Evolutionary conservation across 495 filamentous ascomycete species (phyloP), one percentile per base, ranked within the genome.

Genomic region (Terfezia claveryi): DNA sequence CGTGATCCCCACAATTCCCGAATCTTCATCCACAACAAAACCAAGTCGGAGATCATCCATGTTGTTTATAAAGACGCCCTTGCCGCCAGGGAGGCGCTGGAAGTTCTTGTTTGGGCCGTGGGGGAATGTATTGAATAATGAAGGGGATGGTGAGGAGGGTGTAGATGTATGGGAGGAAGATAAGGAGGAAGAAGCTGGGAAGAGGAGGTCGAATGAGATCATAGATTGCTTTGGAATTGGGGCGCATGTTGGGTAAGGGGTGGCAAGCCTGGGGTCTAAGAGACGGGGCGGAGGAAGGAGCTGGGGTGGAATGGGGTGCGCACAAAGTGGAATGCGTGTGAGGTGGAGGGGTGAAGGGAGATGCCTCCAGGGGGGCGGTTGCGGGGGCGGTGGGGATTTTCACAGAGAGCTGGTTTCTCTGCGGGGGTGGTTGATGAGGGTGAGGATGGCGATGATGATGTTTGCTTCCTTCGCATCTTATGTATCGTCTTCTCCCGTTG

Each of bases 281-380:
- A 91, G 94, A 87, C 88, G 71, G 71, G 58, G 68, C 66, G 54
- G 64, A 62, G 52, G 69, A 71, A 10, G 69, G 64, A 51, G 27
- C 74, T 79, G 4, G 81, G 83, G 56, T 87, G 77, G 27, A 81
- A 64, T 95, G 82, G 46, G 95, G 71, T 3, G 87, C 79, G 23
- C 8, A 87, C 82, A 55, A 98, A 73, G 54, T 80, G 83, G 10
- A 91, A 85, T 4, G 92, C 89, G 63, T 94, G 87, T 62, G 91
- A 98, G 12, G 94, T 71, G 62, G 96, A 87, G n/a, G 74, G 68
- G 52, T 92, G 78, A 4, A 85, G 82, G 37, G 87, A 14, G 8
- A 5, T 2, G 38, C 38, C 14, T 6, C 14, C 41, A 8, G 41
- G 8, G 41, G 41, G 17, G 8, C 88, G 17, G 82, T 87, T 8